Conservation (phyloP, 2,329 filamentous ascomycete genomes). For the Trichocomaceae sp. region DNA sequence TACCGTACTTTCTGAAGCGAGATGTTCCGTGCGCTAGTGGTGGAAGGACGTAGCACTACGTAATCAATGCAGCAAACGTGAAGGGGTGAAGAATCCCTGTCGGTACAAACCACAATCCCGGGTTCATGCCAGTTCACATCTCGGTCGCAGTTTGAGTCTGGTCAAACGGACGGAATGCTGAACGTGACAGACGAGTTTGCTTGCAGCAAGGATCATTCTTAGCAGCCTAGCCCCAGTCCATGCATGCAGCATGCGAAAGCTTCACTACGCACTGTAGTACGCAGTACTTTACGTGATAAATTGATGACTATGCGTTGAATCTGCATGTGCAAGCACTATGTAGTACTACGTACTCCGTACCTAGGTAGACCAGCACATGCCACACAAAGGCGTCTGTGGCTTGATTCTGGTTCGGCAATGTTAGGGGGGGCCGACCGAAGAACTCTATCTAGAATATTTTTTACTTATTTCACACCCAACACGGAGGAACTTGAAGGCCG, state of each 20-base stretch:
- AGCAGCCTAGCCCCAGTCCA: not conserved
- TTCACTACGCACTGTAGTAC: not conserved
- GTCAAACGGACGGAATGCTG: not conserved
- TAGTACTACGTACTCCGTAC: no score
- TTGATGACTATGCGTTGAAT: not conserved
- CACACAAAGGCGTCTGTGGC: not conserved
- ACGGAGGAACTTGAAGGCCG: no score
- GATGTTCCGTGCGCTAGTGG: constrained; percentile 4
- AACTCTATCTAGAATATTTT: no score
- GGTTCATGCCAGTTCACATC: no score
- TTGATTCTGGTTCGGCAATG: not conserved
- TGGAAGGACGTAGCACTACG: not conserved
- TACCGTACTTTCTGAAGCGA: not conserved
- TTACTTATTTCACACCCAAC: no score
- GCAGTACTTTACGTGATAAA: not conserved
- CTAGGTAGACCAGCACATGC: no score
- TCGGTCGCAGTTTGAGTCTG: no score
- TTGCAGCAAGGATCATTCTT: not conserved
- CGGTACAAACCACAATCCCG: not conserved
- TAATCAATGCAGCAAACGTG: not conserved
- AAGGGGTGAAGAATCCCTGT: not conserved
- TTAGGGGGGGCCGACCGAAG: no score
- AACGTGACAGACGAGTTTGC: not conserved
- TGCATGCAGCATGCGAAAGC: not conserved
- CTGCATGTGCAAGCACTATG: not conserved